These are phyloP conservation scores for Cutaneotrichosporon sp. DNA, from an alignment of 1,284 basidiomycete species.

Conservation along the genomic window DNA sequence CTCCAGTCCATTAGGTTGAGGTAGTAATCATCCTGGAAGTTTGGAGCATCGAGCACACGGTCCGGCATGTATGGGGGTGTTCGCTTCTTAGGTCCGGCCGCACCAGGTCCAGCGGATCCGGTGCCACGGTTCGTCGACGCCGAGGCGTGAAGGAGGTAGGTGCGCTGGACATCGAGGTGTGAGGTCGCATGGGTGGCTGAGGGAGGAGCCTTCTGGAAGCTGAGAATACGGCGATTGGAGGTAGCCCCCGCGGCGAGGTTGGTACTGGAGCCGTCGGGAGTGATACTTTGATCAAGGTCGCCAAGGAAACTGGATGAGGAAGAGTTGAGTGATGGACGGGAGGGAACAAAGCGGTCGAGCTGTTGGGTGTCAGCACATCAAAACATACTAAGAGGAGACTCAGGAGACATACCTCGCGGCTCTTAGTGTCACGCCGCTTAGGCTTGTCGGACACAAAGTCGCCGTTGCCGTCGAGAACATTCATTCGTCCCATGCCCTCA, in stretches of 20 bases:
- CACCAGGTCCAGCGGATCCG: slow-evolving; percentile 16
- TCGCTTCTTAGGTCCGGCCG: slow-evolving; percentile 28
- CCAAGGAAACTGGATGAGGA: slow-evolving; percentile 30
- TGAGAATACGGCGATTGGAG: slow-evolving; percentile 40
- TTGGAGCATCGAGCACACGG: slow-evolving; percentile 89
- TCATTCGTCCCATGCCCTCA: slow-evolving; percentile 42
- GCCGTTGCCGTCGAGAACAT: slow-evolving; percentile 28
- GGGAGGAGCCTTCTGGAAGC: slow-evolving; percentile 45
- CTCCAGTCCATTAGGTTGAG: slow-evolving; percentile 92
- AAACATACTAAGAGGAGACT: too few species aligned
- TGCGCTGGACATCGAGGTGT: slow-evolving; percentile 42
- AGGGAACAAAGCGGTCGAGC: slow-evolving; percentile 48
- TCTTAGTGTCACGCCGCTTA: slow-evolving; percentile 4
- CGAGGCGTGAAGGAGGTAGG: slow-evolving; percentile 38
- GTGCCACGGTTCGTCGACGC: slow-evolving; percentile 28
- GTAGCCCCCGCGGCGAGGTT: too few species aligned
- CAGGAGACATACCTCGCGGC: slow-evolving; percentile 5
- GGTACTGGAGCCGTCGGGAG: too few species aligned
- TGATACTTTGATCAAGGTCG: slow-evolving; percentile 21
- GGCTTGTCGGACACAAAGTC: slow-evolving; percentile 18
- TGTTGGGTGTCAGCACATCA: slow-evolving; percentile 13
- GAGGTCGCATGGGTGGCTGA: slow-evolving; percentile 41
- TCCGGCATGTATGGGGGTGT: slow-evolving; percentile 64
- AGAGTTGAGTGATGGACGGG: slow-evolving; percentile 32
- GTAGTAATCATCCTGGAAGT: slow-evolving; percentile 95